These are phyloP conservation scores for Boletus sp. DNA, from an alignment of 768 basidiomycete genomes.

Conservation along the genomic window DNA sequence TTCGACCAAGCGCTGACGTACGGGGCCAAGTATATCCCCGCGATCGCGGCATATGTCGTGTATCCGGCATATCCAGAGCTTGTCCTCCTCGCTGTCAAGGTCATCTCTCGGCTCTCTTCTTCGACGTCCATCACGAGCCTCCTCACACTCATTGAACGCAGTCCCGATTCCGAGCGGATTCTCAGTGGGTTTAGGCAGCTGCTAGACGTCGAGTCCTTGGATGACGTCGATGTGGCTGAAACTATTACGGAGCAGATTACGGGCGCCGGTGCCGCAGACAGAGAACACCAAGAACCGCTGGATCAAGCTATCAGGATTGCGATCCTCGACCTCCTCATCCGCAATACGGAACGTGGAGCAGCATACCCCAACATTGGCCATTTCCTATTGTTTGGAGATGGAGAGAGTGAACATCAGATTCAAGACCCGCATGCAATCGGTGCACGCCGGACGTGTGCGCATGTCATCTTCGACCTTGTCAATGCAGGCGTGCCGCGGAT, in stretches of 20 bases:
- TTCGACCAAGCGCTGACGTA: slow-evolving; percentile 76
- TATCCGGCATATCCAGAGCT: slow-evolving; percentile 72
- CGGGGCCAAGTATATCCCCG: slow-evolving; percentile 67
- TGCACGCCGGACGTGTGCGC: slow-evolving; percentile 66
- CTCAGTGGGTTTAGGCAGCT: slow-evolving; percentile 71
- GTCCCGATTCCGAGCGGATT: slow-evolving; percentile 81
- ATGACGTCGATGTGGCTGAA: slow-evolving; percentile 61
- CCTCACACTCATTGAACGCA: slow-evolving; percentile 74
- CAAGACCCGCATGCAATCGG: slow-evolving; percentile 78
- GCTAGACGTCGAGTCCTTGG: slow-evolving; percentile 57
- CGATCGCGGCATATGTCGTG: slow-evolving; percentile 74
- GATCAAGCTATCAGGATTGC: slow-evolving; percentile 71
- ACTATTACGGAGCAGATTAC: slow-evolving; percentile 57
- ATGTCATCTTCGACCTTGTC: slow-evolving; percentile 76
- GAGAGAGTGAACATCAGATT: slow-evolving; percentile 58
- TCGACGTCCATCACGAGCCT: slow-evolving; percentile 70
- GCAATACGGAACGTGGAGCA: slow-evolving; percentile 59
- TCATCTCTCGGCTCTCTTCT: slow-evolving; percentile 62
- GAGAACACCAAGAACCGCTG: slow-evolving; percentile 43
- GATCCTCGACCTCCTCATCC: slow-evolving; percentile 77
- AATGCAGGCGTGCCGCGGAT: slow-evolving; percentile 66
- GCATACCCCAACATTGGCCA: slow-evolving; percentile 84
- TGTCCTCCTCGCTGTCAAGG: slow-evolving; percentile 73
- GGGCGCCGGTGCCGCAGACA: slow-evolving; percentile 69
- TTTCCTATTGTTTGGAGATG: slow-evolving; percentile 75